Percentiles rank a stretch among this genome's conserved stretches.
Conservation (phyloP, 305 asterid species). For the Fraxinus greggii region DNA sequence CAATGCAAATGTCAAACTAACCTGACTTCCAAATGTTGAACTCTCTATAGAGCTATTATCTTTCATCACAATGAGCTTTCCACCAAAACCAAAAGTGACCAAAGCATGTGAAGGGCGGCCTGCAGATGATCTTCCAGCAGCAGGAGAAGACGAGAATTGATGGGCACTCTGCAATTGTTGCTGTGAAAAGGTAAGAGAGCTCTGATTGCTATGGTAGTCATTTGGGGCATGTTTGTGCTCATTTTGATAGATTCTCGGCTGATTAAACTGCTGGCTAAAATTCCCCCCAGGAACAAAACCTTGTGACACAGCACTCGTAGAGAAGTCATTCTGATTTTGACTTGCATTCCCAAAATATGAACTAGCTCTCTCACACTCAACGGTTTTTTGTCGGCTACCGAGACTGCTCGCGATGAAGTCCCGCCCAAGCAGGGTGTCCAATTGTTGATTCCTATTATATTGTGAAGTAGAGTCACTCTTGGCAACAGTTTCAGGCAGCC, state of each 20-base stretch:
- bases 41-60: constrained; percentile 43
- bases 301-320: constrained; percentile 37
- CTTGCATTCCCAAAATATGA: constrained; percentile 40
- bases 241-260: constrained; percentile 47
- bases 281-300: constrained; percentile 42
- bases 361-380: constrained; percentile 38
- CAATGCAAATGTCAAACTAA: constrained; percentile 34
- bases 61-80: constrained; percentile 83
- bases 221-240: constrained; percentile 43
- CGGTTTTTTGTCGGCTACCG: constrained; percentile 40
- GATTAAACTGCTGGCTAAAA: constrained; percentile 44
- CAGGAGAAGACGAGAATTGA: constrained; percentile 49
- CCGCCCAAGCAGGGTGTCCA: constrained; percentile 41
- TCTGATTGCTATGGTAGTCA: constrained; percentile 50
- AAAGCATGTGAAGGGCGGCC: constrained; percentile 96
- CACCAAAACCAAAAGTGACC: constrained; percentile 94
- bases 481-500: constrained; percentile 45
- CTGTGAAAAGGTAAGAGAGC: constrained; percentile 47
- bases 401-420: constrained; percentile 37
- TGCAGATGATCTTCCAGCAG: constrained; percentile 73
- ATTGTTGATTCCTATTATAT: constrained; percentile 39
- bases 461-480: constrained; percentile 36
- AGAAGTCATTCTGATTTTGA: constrained; percentile 43
- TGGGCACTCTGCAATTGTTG: constrained; percentile 53
- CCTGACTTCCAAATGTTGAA: constrained; percentile 75